These are phyloP conservation scores for Alternaria brassicicola DNA, from an alignment of 2,329 filamentous ascomycete species.

Conservation along the genomic window DNA sequence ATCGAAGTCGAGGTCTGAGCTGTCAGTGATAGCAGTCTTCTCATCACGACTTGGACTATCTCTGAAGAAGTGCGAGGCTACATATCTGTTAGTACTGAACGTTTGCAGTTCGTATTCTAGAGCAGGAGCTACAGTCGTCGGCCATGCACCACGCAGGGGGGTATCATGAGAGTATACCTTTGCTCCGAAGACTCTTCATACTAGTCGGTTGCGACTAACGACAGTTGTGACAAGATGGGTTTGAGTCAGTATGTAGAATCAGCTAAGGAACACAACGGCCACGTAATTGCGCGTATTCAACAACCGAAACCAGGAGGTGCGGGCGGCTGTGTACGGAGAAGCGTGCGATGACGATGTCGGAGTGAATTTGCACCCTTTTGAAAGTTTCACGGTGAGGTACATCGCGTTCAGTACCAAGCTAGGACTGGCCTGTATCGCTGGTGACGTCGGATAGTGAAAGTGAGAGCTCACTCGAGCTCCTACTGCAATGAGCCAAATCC, in stretches of 20 bases:
- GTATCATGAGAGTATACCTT: constrained; percentile 16
- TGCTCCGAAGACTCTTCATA: constrained; percentile 29
- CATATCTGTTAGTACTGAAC: not conserved
- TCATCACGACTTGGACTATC: constrained; percentile 25
- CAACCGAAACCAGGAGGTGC: not conserved
- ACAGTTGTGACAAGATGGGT: not conserved
- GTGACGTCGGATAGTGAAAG: constrained; percentile 1
- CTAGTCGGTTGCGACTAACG: not conserved
- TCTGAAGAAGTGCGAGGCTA: constrained; percentile 33
- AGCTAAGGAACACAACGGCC: not conserved
- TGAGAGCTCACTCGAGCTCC: not conserved
- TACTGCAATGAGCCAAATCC: constrained; percentile 1
- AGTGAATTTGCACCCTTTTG: not conserved
- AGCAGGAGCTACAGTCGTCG: not conserved
- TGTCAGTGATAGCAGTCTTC: constrained; percentile 13
- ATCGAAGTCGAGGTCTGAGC: constrained; percentile 12
- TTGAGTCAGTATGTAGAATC: not conserved
- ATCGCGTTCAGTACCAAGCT: not conserved
- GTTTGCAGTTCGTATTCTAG: not conserved
- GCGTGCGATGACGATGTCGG: not conserved
- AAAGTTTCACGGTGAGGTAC: constrained; percentile 1
- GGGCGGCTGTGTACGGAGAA: not conserved
- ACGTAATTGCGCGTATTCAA: not conserved
- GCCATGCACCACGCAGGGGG: not conserved
- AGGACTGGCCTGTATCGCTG: not conserved